A percentile compares a stretch with the other conserved stretches of the same genome.
Evolutionary conservation across 352 stramenopile genomes (phyloP).

Genomic region (Phytopythium boreale): DNA sequence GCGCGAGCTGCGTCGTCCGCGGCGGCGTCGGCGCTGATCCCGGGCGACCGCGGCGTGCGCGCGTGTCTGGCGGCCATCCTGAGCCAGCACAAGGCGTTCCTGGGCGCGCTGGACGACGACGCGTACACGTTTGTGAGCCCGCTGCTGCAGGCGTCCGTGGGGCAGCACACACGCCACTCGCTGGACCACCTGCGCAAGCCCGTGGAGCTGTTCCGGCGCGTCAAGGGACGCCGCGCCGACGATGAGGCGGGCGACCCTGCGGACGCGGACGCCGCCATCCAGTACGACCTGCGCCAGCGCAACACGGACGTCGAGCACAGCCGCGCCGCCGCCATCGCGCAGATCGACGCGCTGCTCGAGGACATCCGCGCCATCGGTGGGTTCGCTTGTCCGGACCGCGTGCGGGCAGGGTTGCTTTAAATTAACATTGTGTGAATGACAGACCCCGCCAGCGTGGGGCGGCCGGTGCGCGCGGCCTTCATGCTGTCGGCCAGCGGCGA

Average conservation of each 20-base stretch:
- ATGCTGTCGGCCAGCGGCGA: conserved; percentile 74
- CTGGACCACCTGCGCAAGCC: conserved; percentile 79
- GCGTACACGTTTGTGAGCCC: conserved; percentile 69
- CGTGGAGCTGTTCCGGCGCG: conserved; percentile 29
- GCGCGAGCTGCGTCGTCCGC: background rate
- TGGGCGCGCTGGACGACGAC: conserved; percentile 41
- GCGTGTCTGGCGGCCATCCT: conserved; percentile 62
- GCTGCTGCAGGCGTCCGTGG: conserved; percentile 55
- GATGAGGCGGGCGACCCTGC: conserved; percentile 2
- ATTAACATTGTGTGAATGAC: too few relatives aligned
- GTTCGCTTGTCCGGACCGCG: background rate
- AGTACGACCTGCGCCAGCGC: conserved; percentile 70
- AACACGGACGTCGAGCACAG: conserved; percentile 66
- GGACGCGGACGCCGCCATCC: conserved; percentile 20
- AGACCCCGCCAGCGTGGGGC: conserved; percentile 16
- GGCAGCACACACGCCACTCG: conserved; percentile 76
- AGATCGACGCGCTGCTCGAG: conserved; percentile 48
- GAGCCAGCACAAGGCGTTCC: conserved; percentile 54
- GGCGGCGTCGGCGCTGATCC: conserved; percentile 3
- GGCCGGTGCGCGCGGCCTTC: conserved; percentile 52
- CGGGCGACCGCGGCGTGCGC: conserved; percentile 18
- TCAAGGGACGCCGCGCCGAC: background rate
- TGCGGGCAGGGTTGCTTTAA: too few relatives aligned
- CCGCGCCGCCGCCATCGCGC: conserved; percentile 42
- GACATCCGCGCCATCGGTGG: conserved; percentile 27